Evolutionary conservation across 1,284 basidiomycete genomes (phyloP).

Genomic region (Sutorius eximius): DNA sequence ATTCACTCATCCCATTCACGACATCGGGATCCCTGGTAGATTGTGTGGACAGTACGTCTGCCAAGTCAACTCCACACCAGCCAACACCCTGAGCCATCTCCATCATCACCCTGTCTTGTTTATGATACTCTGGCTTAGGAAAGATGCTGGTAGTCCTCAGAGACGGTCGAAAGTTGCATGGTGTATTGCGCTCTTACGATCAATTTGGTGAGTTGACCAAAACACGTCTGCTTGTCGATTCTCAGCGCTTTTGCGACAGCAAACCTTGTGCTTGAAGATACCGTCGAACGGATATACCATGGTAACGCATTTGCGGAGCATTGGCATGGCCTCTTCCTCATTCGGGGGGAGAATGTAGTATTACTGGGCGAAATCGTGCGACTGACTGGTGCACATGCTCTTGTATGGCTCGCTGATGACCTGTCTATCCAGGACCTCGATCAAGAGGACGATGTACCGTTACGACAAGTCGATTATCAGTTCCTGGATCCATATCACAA

Average conservation of each 20-base stretch:
- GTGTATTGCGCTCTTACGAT: conserved; percentile 96
- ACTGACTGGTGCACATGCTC: conserved; percentile 23
- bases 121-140: conserved; percentile 55
- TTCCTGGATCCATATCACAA: conserved; percentile 71
- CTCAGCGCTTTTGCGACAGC: conserved; percentile 47
- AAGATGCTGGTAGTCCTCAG: conserved; percentile 97
- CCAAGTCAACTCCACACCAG: conserved; percentile 53
- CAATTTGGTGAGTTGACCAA: conserved; percentile 83
- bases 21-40: conserved; percentile 96
- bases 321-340: conserved; percentile 87
- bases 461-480: conserved; percentile 74
- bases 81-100: conserved; percentile 51
- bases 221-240: not conserved
- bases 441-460: conserved; percentile 84
- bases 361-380: conserved; percentile 94
- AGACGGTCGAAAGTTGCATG: conserved; percentile 95
- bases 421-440: conserved; percentile 76
- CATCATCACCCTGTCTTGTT: conserved; percentile 32
- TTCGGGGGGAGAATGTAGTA: conserved; percentile 98
- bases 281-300: conserved; percentile 86
- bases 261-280: conserved; percentile 91
- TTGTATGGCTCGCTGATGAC: conserved; percentile 6
- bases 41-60: conserved; percentile 97
- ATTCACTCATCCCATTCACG: conserved; percentile 94
- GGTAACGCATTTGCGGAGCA: conserved; percentile 79